These are phyloP conservation scores for Botrytis hyacinthi DNA, from an alignment of 2,329 filamentous ascomycete genomes.

Conservation along the genomic window DNA sequence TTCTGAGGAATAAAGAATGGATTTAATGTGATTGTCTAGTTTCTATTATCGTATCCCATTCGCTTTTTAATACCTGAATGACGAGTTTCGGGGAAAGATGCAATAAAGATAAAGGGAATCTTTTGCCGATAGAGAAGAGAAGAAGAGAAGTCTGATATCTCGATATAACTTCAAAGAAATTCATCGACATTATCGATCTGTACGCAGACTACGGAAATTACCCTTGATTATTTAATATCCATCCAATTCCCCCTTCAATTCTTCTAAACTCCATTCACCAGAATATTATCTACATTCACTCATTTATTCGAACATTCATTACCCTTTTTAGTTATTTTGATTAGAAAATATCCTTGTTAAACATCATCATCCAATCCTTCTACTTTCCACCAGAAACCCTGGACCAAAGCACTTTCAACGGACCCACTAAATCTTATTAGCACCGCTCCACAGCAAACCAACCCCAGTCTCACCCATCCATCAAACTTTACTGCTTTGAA, in stretches of 20 bases:
- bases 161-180: conserved; percentile 4
- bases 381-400: conserved; percentile 14
- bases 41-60: conserved; percentile 3
- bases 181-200: background rate
- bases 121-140: background rate
- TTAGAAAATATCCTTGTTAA: background rate
- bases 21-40: background rate
- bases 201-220: background rate
- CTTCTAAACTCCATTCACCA: background rate
- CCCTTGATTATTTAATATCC: conserved; percentile 8
- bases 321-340: background rate
- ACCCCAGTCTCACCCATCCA: conserved; percentile 12
- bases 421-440: conserved; percentile 14
- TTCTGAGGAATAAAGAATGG: background rate
- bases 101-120: background rate
- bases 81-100: background rate
- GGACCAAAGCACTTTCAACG: conserved; percentile 10
- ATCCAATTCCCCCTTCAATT: background rate
- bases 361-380: conserved; percentile 5
- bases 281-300: conserved; percentile 3
- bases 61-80: background rate
- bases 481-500: conserved; percentile 4
- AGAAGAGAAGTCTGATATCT: background rate
- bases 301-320: background rate
- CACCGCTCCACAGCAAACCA: conserved; percentile 2